Base-by-base conservation (phyloP, 2,329 filamentous ascomycete genomes). In the Fusarium devonianum region DNA sequence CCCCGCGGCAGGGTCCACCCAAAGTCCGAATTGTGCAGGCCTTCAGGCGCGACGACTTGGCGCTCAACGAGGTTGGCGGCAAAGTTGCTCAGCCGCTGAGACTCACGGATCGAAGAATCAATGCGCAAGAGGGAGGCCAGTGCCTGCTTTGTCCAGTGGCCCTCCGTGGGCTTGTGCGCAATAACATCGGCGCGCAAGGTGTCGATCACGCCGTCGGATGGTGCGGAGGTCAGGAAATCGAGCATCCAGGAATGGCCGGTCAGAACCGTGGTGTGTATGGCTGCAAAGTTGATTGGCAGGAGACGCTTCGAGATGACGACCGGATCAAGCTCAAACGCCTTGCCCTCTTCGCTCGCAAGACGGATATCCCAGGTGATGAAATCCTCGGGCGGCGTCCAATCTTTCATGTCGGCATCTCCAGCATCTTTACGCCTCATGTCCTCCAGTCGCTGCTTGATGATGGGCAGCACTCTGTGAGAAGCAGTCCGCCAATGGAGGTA, bases 361-460 rank as follows among this genome's bases (percentile, higher is more conserved):
- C 77, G 74, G 46, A 85, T 81, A 34, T 74, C 71, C 83, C 82
- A 86, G 5, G 78, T 82, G 19, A 85, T 68, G 58, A 79, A 82
- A 67, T 84, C 81, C 36, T 84, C 80, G 0, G 80, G 78, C 6
- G 77, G 73, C 4, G 67, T 58, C 69, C 73, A 77, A 19, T 67
- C 53, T 17, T 75, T 71, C 44, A 72, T 73, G 3, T 67, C 70
- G 2, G 74, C 66, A 19, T 80, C 74, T 0, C 68, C 69, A 6
- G 60, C 61, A 2, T 71, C 70, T 40, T 76, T 75, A 40, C 69
- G 73, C 18, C 64, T 59, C 62, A 83, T 75, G 38, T 78, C 71
- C 9, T 70, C 60, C 7, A 84, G 68, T 1, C 82, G 77, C 57
- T 78, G 63, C 21, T 71, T 60, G 47, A 85, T 78, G n/a, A 80